A percentile compares a stretch with the other conserved stretches of the same genome.
phyloP scores from a whole-genome alignment of 345 rosid genomes.

The Arabis hirsuta region DNA sequence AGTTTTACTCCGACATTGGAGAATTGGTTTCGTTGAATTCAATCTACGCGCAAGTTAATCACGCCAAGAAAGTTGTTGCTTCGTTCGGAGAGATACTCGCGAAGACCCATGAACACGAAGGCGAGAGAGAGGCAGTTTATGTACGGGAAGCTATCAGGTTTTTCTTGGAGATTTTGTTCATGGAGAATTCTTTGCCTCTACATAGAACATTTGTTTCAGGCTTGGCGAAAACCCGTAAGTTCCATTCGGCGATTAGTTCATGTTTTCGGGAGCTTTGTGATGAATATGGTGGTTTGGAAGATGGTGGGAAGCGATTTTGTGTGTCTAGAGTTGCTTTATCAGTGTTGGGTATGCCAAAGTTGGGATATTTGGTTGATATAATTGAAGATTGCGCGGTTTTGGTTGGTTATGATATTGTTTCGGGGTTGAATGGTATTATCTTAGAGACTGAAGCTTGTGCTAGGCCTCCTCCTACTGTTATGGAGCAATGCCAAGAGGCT shows the following conservation, averaged over 20 bases:
- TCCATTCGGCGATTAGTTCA: conserved; percentile 51
- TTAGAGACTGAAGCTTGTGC: conserved; percentile 61
- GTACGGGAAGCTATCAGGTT: conserved; percentile 52
- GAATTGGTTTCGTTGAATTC: conserved; percentile 72
- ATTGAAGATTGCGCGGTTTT: conserved; percentile 73
- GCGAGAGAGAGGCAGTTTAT: conserved; percentile 32
- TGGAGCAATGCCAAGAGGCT: conserved; percentile 97
- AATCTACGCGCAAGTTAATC: conserved; percentile 70
- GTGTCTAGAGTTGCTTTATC: conserved; percentile 85
- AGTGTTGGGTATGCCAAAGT: conserved; percentile 86
- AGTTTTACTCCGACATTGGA: conserved; percentile 54
- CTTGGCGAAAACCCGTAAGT: conserved; percentile 59
- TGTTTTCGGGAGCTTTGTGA: conserved; percentile 71
- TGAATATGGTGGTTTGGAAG: conserved; percentile 53
- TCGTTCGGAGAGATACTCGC: conserved; percentile 58
- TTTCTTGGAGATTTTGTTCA: conserved; percentile 70
- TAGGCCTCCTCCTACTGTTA: conserved; percentile 83
- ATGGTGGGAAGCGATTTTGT: conserved; percentile 62
- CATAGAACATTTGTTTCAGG: conserved; percentile 78
- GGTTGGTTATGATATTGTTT: conserved; percentile 72
- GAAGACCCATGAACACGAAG: conserved; percentile 34
- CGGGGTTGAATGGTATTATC: conserved; percentile 67
- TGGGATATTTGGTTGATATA: conserved; percentile 75
- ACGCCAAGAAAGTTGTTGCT: conserved; percentile 65
- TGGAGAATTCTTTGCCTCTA: conserved; percentile 84